Evolutionary conservation across 805 yeast species (phyloP).

Genomic region (Torulaspora franciscae): DNA sequence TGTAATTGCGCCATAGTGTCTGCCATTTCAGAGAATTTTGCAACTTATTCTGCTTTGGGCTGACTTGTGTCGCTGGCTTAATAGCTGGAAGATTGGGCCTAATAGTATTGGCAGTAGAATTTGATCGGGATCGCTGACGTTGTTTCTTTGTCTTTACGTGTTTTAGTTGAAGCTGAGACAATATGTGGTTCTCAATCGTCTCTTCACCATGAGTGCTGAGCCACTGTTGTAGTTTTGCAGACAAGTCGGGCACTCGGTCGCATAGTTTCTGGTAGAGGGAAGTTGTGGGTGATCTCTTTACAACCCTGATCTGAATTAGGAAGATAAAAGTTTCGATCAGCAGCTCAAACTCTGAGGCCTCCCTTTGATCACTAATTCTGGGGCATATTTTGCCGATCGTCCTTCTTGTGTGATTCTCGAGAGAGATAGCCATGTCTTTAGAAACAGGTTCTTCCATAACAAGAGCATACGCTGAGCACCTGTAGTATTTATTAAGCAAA

Average conservation of each 20-base stretch:
- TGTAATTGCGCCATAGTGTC: conserved; percentile 6
- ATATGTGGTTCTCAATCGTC: conserved; percentile 10
- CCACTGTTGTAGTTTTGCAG: background rate
- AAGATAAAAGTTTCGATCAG: conserved; percentile 17
- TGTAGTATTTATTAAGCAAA: conserved; percentile 9
- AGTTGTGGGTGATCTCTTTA: conserved; percentile 9
- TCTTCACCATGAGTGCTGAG: conserved; percentile 5
- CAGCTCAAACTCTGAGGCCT: conserved; percentile 2
- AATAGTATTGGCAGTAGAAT: background rate
- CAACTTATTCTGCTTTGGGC: background rate
- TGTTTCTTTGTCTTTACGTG: conserved; percentile 7
- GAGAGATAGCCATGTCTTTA: background rate
- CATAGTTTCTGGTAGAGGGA: conserved; percentile 18
- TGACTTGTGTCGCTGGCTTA: background rate
- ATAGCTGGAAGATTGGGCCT: too few species aligned
- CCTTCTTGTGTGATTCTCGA: conserved; percentile 7
- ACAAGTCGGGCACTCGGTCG: conserved; percentile 13
- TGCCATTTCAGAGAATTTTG: conserved; percentile 5
- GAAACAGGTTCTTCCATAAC: conserved; percentile 2
- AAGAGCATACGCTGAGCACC: conserved; percentile 12
- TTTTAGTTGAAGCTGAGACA: conserved; percentile 10
- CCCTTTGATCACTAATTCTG: background rate
- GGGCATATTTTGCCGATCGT: conserved; percentile 3
- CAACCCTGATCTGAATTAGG: conserved; percentile 13
- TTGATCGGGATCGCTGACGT: background rate